Evolutionary conservation across 805 yeast genomes (phyloP).

Genomic region (Saturnispora saitoi): DNA sequence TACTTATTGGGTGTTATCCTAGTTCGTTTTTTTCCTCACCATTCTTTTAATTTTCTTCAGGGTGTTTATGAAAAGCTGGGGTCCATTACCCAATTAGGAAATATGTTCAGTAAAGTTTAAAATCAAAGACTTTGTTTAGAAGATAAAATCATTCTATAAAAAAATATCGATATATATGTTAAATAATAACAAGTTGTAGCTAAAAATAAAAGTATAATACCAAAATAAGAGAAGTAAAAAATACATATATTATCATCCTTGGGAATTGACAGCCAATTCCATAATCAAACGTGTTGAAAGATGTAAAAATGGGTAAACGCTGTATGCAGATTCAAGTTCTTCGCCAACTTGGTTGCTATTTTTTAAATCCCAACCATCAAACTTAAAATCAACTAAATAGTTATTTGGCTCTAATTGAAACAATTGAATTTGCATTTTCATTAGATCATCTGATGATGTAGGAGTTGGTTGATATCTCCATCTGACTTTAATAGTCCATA

Average conservation of each 20-base stretch:
- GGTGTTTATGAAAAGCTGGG: neutral
- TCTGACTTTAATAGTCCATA: slow-evolving; percentile 92
- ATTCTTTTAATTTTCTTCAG: neutral
- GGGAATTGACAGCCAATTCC: slow-evolving; percentile 95
- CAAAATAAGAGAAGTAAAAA: neutral
- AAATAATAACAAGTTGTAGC: too few species aligned
- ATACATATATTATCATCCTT: slow-evolving; percentile 24
- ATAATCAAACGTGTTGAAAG: slow-evolving; percentile 85
- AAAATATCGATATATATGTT: too few species aligned
- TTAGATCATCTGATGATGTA: slow-evolving; percentile 52
- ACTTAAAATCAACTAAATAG: slow-evolving; percentile 92
- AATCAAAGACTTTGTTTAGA: too few species aligned
- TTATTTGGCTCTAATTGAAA: slow-evolving; percentile 95
- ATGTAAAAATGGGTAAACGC: slow-evolving; percentile 92
- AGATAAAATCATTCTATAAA: too few species aligned
- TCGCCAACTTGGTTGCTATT: slow-evolving; percentile 36
- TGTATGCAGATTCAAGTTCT: slow-evolving; percentile 81
- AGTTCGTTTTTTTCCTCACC: neutral
- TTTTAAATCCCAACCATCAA: slow-evolving; percentile 87
- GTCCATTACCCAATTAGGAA: neutral
- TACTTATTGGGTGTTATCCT: neutral
- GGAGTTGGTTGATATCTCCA: slow-evolving; percentile 64
- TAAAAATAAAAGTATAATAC: too few species aligned
- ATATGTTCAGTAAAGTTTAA: neutral
- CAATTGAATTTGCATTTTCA: slow-evolving; percentile 95